Evolutionary conservation across 805 yeast species (phyloP).

Genomic region (Candida endomychidarum): DNA sequence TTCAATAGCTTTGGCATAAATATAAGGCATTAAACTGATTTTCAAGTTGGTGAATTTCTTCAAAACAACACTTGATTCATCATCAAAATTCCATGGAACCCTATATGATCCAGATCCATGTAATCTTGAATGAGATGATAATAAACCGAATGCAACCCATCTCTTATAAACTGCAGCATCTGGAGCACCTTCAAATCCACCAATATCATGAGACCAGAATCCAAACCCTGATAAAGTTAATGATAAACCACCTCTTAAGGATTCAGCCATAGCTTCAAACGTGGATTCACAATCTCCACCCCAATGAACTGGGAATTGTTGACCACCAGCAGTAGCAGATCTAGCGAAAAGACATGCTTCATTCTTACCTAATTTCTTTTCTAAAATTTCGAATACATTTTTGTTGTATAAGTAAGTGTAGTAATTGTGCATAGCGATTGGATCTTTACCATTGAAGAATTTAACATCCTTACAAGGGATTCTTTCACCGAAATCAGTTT

Average conservation of each 20-base stretch:
- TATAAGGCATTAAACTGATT: slow-evolving; percentile 32
- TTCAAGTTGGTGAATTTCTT: slow-evolving; percentile 32
- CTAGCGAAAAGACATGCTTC: slow-evolving; percentile 37
- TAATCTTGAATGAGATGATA: slow-evolving; percentile 38
- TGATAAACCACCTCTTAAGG: slow-evolving; percentile 36
- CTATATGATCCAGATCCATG: slow-evolving; percentile 37
- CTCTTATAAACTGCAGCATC: slow-evolving; percentile 37
- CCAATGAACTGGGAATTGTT: slow-evolving; percentile 42
- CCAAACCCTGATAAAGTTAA: slow-evolving; percentile 33
- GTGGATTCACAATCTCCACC: slow-evolving; percentile 41
- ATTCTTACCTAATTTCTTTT: slow-evolving; percentile 27
- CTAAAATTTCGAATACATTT: slow-evolving; percentile 32
- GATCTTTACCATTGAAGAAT: slow-evolving; percentile 29
- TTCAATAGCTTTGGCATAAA: slow-evolving; percentile 26
- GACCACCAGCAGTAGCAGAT: slow-evolving; percentile 37
- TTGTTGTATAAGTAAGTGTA: slow-evolving; percentile 35
- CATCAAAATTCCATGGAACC: slow-evolving; percentile 40
- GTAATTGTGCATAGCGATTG: slow-evolving; percentile 36
- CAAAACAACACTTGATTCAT: slow-evolving; percentile 32
- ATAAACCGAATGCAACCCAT: slow-evolving; percentile 40
- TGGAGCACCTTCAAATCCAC: slow-evolving; percentile 39
- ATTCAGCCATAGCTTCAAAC: slow-evolving; percentile 40
- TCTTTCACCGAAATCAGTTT: slow-evolving; percentile 41
- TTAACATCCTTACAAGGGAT: slow-evolving; percentile 30
- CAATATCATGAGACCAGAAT: slow-evolving; percentile 40